Conservation (phyloP, 352 stramenopile species). For the Phytopythium ostracodes region DNA sequence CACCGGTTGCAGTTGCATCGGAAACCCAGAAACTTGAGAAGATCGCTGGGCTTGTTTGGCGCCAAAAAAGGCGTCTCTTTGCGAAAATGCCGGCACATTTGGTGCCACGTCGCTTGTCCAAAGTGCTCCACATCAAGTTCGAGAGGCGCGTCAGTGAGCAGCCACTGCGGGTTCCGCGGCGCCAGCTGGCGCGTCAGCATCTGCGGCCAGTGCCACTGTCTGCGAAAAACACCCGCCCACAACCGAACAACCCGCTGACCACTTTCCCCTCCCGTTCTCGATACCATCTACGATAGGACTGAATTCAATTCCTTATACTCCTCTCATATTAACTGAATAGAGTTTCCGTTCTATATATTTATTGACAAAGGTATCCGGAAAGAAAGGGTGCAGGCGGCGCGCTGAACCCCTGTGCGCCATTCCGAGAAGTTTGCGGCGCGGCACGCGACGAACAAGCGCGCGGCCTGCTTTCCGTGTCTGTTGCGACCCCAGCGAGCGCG, state of each 20-base stretch:
- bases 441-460: background rate
- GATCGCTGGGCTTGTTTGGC: background rate
- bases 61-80: background rate
- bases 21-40: too few species aligned
- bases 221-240: background rate
- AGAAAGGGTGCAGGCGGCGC: background rate
- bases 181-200: background rate
- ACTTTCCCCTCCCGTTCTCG: background rate
- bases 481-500: too few species aligned
- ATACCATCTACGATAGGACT: background rate
- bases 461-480: background rate
- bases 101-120: background rate
- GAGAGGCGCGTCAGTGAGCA: background rate
- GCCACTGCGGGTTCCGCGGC: background rate
- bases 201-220: background rate
- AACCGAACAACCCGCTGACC: slow-evolving; percentile 1
- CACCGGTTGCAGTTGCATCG: background rate
- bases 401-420: slow-evolving; percentile 1
- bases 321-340: background rate
- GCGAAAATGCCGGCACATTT: background rate
- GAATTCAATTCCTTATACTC: too few species aligned
- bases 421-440: slow-evolving; percentile 1
- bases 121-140: background rate
- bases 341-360: background rate
- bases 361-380: background rate